Conservation (phyloP, 2,329 filamentous ascomycete genomes). For the Zymoseptoria passerinii region DNA sequence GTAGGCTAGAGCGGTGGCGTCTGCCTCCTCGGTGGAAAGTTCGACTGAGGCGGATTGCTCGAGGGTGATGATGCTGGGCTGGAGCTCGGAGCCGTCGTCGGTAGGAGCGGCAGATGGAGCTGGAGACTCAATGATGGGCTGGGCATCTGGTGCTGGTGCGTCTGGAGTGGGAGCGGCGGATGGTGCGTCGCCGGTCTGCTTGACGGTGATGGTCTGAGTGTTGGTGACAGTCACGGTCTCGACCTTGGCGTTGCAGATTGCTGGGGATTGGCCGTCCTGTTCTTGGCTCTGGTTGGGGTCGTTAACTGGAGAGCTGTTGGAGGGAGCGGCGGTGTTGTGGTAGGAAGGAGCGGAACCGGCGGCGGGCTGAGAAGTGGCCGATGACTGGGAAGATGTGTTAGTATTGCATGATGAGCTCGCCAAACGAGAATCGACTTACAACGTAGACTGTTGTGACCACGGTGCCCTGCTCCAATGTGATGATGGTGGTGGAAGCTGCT, state of each 20-base stretch:
- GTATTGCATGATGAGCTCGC: not conserved
- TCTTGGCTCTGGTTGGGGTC: not conserved
- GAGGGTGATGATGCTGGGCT: not conserved
- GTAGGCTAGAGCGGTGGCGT: not conserved
- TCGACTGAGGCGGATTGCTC: not conserved
- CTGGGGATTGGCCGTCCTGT: not conserved
- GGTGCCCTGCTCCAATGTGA: not conserved
- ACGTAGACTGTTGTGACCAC: not conserved
- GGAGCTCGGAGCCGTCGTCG: not conserved
- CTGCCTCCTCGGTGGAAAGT: not conserved
- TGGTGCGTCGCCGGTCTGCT: not conserved
- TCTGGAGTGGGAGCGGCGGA: not conserved
- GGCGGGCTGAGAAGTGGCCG: not conserved
- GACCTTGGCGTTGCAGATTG: not conserved
- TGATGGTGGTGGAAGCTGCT: not conserved
- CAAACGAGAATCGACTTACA: not conserved
- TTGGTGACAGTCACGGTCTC: not conserved
- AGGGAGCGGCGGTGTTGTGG: not conserved
- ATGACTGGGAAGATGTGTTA: not conserved
- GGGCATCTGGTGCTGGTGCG: not conserved
- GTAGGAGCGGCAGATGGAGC: not conserved
- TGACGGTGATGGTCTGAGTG: not conserved
- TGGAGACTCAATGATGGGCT: not conserved
- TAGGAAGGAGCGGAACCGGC: not conserved
- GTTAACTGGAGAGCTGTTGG: not conserved